Evolutionary conservation across 1,284 basidiomycete species (phyloP), one percentile per base, ranked within the genome.

Genomic region (Cutaneotrichosporon mucoides): DNA sequence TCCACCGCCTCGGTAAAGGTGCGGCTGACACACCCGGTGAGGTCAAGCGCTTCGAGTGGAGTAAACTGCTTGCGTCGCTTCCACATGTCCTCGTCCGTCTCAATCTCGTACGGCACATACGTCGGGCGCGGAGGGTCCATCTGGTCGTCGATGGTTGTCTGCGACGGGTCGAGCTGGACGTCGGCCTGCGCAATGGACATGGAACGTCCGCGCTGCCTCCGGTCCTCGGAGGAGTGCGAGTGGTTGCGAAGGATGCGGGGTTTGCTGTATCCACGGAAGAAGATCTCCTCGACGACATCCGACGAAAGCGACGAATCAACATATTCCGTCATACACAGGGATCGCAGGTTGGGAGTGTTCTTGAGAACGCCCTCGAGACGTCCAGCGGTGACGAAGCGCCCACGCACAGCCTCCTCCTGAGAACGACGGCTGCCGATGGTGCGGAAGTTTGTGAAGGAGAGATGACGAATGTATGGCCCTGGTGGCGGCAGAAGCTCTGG

Each of bases 401-500:
- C 87, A 61, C 86, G 87, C 36, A 91, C 85, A 55, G 92, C 90
- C 76, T 97, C 91, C 40, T 90, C 91, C 15, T 96, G 86, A 1
- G 89, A 92, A 16, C 95, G 86, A 53, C 92, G 84, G 85, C 96
- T 90, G 0, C 94, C 94, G 63, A 95, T 92, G 16, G 93, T 94
- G 38, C 92, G 86, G 79, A 95, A 97, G 72, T 92, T 89, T 68
- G 91, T 92, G 72, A 97, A 97, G 70, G 90, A 89, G 13, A 93
- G 80, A 70, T 89, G 87, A 42, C 83, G 85, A 44, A 76, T 75
- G 58, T 75, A 76, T 0, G 75, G 75, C 35, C 75, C 75, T 11
- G 75, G 75, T 0, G 72, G 68, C 0, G 75, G 75, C 10, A 76
- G 57, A 11, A 76, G 59, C n/a, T 76, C 73, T 10, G 72, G 66